Evolutionary conservation across 495 filamentous ascomycete genomes (phyloP).

Genomic region (Daldinia vernicosa): DNA sequence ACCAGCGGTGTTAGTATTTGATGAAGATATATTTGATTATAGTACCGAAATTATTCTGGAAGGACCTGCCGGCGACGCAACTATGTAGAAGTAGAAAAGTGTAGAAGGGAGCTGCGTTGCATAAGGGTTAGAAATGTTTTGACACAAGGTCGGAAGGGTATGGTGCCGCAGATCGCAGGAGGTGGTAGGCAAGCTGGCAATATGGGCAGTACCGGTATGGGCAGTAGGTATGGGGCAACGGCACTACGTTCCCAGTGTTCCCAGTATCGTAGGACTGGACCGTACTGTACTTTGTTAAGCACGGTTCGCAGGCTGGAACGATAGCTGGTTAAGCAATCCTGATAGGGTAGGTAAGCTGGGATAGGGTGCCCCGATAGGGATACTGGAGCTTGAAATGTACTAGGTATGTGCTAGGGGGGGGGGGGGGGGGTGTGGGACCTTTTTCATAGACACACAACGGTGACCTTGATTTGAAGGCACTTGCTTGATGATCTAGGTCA

Average conservation of each 20-base stretch:
- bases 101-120: conserved; percentile 46
- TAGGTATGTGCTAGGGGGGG: conserved; percentile 2
- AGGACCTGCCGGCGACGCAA: conserved; percentile 20
- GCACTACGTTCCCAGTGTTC: conserved; percentile 30
- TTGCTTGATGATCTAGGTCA: conserved; percentile 7
- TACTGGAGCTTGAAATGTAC: conserved; percentile 33
- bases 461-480: conserved; percentile 33
- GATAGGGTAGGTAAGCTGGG: conserved; percentile 41
- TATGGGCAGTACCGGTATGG: neutral
- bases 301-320: conserved; percentile 39
- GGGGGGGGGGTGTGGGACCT: conserved; percentile 27
- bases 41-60: conserved; percentile 15
- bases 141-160: conserved; percentile 50
- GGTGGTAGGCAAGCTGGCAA: conserved; percentile 45
- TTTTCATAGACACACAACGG: conserved; percentile 18
- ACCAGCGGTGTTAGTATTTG: conserved; percentile 25
- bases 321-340: conserved; percentile 36
- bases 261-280: conserved; percentile 14
- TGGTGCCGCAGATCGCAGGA: conserved; percentile 53
- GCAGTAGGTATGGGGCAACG: conserved; percentile 18
- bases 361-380: conserved; percentile 41
- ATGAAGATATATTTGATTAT: conserved; percentile 10
- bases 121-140: conserved; percentile 54
- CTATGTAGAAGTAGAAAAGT: conserved; percentile 27
- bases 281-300: conserved; percentile 20